phyloP scores from a whole-genome alignment of 768 basidiomycete species.

The Suillus clintonianus region DNA sequence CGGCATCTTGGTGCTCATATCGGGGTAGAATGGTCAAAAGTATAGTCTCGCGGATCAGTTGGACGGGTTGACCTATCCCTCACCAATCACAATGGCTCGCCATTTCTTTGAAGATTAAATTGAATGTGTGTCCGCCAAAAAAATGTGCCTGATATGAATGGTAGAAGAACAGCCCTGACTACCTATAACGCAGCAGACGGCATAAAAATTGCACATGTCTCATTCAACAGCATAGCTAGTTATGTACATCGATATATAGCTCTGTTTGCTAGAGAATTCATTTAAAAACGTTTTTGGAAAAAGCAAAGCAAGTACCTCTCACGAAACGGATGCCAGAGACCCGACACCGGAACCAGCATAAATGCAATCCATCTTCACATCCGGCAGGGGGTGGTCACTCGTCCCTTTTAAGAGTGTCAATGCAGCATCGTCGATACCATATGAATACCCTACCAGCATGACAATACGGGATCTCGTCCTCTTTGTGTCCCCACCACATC shows the following conservation, averaged over 20 bases:
- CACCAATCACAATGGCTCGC: too few species aligned
- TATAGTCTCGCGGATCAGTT: too few species aligned
- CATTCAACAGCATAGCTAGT: neutral
- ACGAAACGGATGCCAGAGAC: neutral
- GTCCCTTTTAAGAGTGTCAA: neutral
- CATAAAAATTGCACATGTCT: neutral
- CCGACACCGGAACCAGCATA: neutral
- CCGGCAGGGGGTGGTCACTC: neutral
- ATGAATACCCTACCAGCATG: conserved; percentile 2
- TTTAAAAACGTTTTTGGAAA: neutral
- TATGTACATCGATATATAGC: neutral
- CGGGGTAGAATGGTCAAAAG: too few species aligned
- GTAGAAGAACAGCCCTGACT: neutral
- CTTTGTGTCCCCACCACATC: conserved; percentile 25
- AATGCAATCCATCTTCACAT: neutral
- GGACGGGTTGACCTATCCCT: too few species aligned
- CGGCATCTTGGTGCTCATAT: too few species aligned
- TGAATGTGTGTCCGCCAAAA: neutral
- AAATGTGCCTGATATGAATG: neutral
- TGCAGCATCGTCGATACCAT: neutral
- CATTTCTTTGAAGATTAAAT: neutral
- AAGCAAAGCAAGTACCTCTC: neutral
- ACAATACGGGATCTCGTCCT: conserved; percentile 8
- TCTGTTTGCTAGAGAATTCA: neutral
- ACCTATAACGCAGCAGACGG: neutral